phyloP scores from a whole-genome alignment of 176 grass and related monocot species.

The Lolium perenne region DNA sequence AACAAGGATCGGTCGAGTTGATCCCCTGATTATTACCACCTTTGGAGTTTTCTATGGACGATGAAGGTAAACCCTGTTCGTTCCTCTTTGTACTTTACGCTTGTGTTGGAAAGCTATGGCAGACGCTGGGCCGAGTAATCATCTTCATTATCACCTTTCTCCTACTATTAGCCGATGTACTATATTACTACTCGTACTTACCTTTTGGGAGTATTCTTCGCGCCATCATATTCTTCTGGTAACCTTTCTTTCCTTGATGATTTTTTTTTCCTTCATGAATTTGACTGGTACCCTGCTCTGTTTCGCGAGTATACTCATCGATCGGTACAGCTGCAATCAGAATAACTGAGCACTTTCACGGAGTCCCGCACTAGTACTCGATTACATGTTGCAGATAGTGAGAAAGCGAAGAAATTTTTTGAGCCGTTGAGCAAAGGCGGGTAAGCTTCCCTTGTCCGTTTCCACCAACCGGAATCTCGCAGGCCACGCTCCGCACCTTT shows the following conservation, averaged over 20 bases:
- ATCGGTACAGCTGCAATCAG: background rate
- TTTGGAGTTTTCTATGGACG: too few relatives aligned
- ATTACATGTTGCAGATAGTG: constrained; percentile 23
- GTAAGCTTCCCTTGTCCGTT: constrained; percentile 44
- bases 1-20: background rate
- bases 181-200: background rate
- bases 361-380: background rate
- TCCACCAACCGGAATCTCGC: constrained; percentile 42
- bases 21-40: background rate
- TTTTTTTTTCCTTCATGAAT: background rate
- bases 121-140: background rate
- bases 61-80: too few relatives aligned
- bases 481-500: background rate
- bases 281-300: background rate
- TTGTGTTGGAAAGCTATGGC: background rate
- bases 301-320: background rate
- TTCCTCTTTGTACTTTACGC: background rate
- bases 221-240: background rate
- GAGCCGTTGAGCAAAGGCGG: constrained; percentile 36
- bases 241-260: background rate
- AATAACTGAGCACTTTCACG: background rate
- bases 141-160: background rate
- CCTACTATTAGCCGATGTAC: background rate
- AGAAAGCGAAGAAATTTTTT: background rate
- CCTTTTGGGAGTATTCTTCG: background rate